A percentile compares a stretch with the other conserved stretches of the same genome.
Conservation (phyloP, 441 rosid species). For the Jatropha multifida region DNA sequence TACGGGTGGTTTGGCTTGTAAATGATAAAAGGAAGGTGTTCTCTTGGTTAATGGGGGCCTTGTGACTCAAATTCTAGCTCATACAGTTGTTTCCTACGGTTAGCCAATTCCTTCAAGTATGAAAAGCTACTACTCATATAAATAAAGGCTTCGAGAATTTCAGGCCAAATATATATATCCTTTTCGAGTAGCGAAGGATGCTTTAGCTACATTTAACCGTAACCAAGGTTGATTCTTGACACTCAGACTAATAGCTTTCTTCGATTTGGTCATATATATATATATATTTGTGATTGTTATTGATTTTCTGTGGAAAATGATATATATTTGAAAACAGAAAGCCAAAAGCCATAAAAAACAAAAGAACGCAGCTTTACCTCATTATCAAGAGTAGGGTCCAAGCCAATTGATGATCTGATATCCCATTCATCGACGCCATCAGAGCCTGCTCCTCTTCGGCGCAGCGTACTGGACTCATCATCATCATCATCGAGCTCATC, state of each 20-base stretch:
- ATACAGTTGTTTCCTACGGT: no score
- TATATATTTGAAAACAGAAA: background rate
- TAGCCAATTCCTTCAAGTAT: no score
- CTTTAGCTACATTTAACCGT: background rate
- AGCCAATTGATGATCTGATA: slow-evolving; percentile 60
- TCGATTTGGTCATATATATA: no score
- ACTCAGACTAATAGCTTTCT: no score
- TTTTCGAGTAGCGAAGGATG: background rate
- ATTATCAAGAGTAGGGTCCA: slow-evolving; percentile 65
- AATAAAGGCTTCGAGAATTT: no score
- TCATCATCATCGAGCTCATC: slow-evolving; percentile 21
- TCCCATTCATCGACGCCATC: slow-evolving; percentile 40
- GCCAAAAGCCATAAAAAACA: background rate
- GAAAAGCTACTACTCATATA: no score
- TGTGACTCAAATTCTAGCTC: background rate
- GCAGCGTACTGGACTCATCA: slow-evolving; percentile 15
- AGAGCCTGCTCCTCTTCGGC: background rate
- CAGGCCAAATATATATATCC: no score
- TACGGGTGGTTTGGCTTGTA: no score
- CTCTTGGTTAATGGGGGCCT: background rate
- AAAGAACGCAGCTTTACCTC: slow-evolving; percentile 38
- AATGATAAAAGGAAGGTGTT: background rate
- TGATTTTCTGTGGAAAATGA: no score
- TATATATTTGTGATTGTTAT: no score
- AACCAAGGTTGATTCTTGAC: background rate